Conservation (phyloP, 257 asterid genomes). For the Fraxinus americana region DNA sequence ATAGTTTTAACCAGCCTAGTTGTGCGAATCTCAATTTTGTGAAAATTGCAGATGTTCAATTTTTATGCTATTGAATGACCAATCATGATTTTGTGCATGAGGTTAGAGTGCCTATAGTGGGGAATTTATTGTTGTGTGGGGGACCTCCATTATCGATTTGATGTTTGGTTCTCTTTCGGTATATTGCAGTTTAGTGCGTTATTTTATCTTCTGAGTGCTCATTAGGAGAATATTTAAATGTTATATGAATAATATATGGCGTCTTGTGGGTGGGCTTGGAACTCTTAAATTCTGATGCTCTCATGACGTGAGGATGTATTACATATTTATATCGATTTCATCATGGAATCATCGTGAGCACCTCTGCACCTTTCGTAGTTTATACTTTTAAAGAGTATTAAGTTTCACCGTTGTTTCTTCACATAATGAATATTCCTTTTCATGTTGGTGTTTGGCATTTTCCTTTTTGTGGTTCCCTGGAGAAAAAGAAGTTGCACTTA, state of each 20-base stretch:
- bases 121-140: constrained; percentile 34
- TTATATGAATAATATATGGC: not conserved
- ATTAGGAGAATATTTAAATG: not conserved
- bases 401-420: constrained; percentile 1
- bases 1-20: not conserved
- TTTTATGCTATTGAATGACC: constrained; percentile 13
- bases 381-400: not conserved
- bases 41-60: constrained; percentile 8
- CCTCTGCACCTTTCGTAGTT: not conserved
- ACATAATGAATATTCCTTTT: constrained; percentile 5
- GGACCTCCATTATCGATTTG: constrained; percentile 24
- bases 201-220: constrained; percentile 27
- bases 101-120: constrained; percentile 30
- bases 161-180: constrained; percentile 33
- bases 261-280: constrained; percentile 2
- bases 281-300: not conserved
- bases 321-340: not conserved
- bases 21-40: not conserved
- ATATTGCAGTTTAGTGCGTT: constrained; percentile 23
- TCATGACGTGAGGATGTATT: not conserved
- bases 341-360: constrained; percentile 6
- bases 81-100: constrained; percentile 20
- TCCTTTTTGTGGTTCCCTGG: constrained; percentile 12
- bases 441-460: not conserved
- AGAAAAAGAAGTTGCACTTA: constrained; percentile 13